Base-by-base conservation (phyloP, 179 eudicot species). In the Vitellaria paradoxa region DNA sequence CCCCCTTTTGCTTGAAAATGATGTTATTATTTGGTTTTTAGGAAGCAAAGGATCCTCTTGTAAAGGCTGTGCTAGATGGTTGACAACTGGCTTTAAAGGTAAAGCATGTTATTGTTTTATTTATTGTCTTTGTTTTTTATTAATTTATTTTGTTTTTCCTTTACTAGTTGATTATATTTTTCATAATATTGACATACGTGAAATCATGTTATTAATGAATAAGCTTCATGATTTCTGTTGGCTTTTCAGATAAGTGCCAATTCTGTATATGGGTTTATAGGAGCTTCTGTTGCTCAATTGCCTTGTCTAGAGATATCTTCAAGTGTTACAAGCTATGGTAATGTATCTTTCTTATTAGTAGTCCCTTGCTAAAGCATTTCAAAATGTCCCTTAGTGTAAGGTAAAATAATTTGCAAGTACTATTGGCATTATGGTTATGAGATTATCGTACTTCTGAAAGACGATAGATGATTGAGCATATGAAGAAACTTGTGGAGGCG, bases 301-400 rank as follows among this genome's bases (percentile, higher is more conserved):
- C 99, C 99, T 62, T 96, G 99, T 84, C 77, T 96, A 60, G 99
- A 94, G 86, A 96, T 96, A 84, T 96, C 99, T 79, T 96, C 99
- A 61, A 96, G 99, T 84, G 99, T 96, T 72, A 96, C 99, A 70
- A 96, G 99, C 93, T 96, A 96, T 81, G 99, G 99, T 96, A 92
- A 88, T 85, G 49, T 78, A 74, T 61, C 49, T 59, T 65, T 30
- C 55, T 50, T 73, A 9, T 62, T 56, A 73, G 72, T 64, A 60
- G 63, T 24, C 37, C 67, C 77, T 45, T 40, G 71, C 47, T 73
- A 17, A 40, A 56, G 2, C 18, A 20, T 23, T 65, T 42, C 30
- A 11, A 15, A 76, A 20, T 14, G 30, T 63, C 23, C 40, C 47
- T 62, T 23, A 26, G 17, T 65, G 24, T 47, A 17, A 15, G 45